Conservation (phyloP, 1,284 basidiomycete genomes). For the Xerocomus subilludens region DNA sequence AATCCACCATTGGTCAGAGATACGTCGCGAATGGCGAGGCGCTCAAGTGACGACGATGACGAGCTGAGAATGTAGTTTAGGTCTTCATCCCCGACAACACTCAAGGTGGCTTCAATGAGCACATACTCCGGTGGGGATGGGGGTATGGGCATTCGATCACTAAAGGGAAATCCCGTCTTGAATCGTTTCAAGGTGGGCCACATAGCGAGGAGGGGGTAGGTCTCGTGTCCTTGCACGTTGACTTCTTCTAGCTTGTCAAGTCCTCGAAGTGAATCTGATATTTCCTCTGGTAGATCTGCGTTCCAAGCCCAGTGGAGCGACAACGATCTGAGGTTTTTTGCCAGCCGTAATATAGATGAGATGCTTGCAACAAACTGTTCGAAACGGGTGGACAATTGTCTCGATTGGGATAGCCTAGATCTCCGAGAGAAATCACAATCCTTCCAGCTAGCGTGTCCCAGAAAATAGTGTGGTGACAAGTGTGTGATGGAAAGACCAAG, state of each 20-base stretch:
- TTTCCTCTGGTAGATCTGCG: no score
- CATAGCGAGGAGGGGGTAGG: neutral
- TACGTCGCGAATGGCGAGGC: neutral
- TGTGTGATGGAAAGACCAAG: conserved; percentile 12
- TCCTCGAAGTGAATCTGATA: neutral
- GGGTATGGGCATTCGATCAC: neutral
- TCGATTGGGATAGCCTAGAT: no score
- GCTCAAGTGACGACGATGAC: conserved; percentile 2
- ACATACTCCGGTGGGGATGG: neutral
- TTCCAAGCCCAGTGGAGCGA: neutral
- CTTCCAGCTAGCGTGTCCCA: neutral
- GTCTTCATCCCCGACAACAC: neutral
- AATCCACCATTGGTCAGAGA: neutral
- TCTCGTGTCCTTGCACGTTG: neutral
- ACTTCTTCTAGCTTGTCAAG: conserved; percentile 1
- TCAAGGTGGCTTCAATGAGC: neutral
- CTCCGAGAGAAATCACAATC: neutral
- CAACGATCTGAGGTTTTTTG: conserved; percentile 4
- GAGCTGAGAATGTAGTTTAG: conserved; percentile 8
- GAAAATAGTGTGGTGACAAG: conserved; percentile 3
- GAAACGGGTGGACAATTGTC: neutral
- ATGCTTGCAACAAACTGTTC: neutral
- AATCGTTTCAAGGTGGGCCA: conserved; percentile 11
- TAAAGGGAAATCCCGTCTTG: neutral
- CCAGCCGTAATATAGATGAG: conserved; percentile 11